Evolutionary conservation across 495 filamentous ascomycete genomes (phyloP).

Genomic region (Opeltia flavorubescens): DNA sequence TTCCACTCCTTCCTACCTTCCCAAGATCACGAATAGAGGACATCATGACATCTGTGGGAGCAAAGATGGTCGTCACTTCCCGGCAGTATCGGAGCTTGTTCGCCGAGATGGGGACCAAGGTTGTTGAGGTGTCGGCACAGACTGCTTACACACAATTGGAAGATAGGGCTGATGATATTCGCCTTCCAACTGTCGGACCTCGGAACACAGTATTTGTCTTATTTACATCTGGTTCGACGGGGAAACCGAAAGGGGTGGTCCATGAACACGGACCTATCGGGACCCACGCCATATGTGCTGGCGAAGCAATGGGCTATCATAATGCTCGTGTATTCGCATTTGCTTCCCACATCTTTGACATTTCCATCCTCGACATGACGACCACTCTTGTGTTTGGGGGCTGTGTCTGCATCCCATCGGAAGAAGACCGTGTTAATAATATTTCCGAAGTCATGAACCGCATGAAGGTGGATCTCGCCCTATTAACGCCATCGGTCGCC

Average conservation of each 20-base stretch:
- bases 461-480: slow-evolving; percentile 14
- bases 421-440: slow-evolving; percentile 19
- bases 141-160: background rate
- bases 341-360: slow-evolving; percentile 44
- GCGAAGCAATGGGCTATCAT: slow-evolving; percentile 19
- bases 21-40: background rate
- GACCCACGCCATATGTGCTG: background rate
- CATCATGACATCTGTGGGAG: background rate
- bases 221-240: slow-evolving; percentile 27
- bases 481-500: slow-evolving; percentile 17
- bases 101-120: background rate
- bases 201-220: background rate
- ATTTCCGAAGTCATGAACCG: slow-evolving; percentile 14
- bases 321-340: slow-evolving; percentile 42
- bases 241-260: slow-evolving; percentile 39
- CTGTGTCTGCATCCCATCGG: slow-evolving; percentile 26
- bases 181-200: background rate
- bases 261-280: slow-evolving; percentile 30
- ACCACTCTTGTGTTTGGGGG: slow-evolving; percentile 31
- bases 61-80: slow-evolving; percentile 1
- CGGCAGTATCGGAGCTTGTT: background rate
- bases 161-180: slow-evolving; percentile 44
- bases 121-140: background rate
- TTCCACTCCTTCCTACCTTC: slow-evolving; percentile 1
- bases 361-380: slow-evolving; percentile 39